phyloP scores from a whole-genome alignment of 2,329 filamentous ascomycete genomes.

The Cladosporium halotolerans region DNA sequence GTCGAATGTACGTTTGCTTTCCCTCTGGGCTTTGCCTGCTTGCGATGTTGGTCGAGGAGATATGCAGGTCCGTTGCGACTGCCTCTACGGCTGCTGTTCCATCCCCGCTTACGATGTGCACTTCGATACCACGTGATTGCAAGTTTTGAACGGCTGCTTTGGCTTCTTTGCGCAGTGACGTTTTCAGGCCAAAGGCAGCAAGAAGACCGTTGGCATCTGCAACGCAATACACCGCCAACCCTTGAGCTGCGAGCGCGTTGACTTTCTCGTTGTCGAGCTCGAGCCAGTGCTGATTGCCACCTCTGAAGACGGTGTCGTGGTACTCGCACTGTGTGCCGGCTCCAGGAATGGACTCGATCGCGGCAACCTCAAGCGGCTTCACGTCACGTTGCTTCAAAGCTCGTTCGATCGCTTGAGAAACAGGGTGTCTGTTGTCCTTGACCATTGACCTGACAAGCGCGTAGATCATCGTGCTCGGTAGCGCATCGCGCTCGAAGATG shows the following conservation, averaged over 20 bases:
- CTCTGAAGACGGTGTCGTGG: slow-evolving; percentile 30
- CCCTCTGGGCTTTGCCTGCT: slow-evolving; percentile 46
- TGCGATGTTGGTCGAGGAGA: slow-evolving; percentile 35
- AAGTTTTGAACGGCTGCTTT: slow-evolving; percentile 49
- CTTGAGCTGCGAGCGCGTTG: too few species aligned
- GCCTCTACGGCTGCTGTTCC: slow-evolving; percentile 33
- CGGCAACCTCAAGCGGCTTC: neutral
- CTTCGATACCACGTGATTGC: slow-evolving; percentile 38
- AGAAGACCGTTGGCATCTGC: neutral
- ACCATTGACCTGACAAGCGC: slow-evolving; percentile 2
- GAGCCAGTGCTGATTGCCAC: slow-evolving; percentile 46
- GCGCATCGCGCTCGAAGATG: neutral
- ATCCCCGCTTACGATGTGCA: slow-evolving; percentile 55
- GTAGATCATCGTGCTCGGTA: neutral
- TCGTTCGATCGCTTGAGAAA: slow-evolving; percentile 17
- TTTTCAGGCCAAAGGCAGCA: neutral
- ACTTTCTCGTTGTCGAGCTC: slow-evolving; percentile 22
- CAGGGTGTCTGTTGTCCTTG: slow-evolving; percentile 21
- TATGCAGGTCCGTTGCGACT: too few species aligned
- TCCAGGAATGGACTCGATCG: slow-evolving; percentile 38
- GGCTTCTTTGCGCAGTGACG: slow-evolving; percentile 34
- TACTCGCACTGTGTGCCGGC: slow-evolving; percentile 25
- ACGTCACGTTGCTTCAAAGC: neutral
- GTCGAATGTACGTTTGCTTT: slow-evolving; percentile 40
- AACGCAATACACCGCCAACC: slow-evolving; percentile 22